Conservation (phyloP, 345 rosid genomes). For the Eucalyptus marginata region DNA sequence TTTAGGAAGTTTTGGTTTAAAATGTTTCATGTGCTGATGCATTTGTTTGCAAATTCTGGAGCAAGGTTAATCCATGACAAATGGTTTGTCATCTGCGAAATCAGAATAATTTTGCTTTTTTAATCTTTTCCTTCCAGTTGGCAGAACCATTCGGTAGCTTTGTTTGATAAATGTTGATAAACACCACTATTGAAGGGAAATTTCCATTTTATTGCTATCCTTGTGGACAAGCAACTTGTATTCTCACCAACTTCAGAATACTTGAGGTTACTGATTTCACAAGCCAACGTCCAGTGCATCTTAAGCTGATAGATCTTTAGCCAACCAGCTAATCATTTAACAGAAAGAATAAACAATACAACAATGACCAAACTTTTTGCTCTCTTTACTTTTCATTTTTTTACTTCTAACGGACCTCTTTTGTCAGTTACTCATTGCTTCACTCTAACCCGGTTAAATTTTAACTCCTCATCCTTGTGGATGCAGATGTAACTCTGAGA, state of each 20-base stretch:
- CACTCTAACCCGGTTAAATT: background rate
- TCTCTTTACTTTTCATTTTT: background rate
- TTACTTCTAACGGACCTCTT: background rate
- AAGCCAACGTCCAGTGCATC: background rate
- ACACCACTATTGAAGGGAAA: background rate
- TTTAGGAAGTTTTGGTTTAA: background rate
- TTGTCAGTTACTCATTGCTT: background rate
- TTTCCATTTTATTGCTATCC: background rate
- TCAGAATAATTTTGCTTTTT: background rate
- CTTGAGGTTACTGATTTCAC: background rate
- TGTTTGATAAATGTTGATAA: background rate
- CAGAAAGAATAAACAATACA: background rate
- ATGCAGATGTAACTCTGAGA: conserved; percentile 25
- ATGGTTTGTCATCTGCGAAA: background rate
- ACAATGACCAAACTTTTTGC: background rate
- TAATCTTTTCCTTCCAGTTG: background rate
- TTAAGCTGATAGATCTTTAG: background rate
- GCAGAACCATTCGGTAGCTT: background rate
- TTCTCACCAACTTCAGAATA: background rate
- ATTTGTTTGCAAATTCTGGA: background rate
- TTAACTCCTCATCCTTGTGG: background rate
- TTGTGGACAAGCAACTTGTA: background rate
- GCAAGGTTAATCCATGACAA: background rate
- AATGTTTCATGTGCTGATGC: background rate
- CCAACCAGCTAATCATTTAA: background rate